phyloP scores from a whole-genome alignment of 2,329 filamentous ascomycete species.

The Paracoccidioides lutzii region DNA sequence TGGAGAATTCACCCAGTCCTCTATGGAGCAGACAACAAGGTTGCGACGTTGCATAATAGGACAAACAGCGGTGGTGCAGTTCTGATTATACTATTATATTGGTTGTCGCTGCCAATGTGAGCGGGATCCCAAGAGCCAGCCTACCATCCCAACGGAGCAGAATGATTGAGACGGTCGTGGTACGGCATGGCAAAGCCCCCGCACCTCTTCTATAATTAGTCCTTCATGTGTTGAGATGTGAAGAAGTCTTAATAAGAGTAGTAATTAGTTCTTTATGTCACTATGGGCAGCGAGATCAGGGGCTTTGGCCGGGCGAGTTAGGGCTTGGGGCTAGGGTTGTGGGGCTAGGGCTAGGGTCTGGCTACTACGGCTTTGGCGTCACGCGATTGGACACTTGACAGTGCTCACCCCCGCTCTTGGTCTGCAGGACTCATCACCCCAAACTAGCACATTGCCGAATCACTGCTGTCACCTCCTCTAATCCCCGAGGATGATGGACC shows the following conservation, averaged over 20 bases:
- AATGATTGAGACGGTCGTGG: background rate
- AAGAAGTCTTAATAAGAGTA: no score
- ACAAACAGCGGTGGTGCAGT: no score
- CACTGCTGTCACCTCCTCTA: background rate
- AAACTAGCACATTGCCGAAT: constrained; percentile 9
- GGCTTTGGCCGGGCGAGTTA: background rate
- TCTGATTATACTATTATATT: no score
- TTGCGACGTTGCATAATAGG: no score
- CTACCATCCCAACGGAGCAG: background rate
- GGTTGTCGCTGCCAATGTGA: background rate
- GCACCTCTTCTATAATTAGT: no score
- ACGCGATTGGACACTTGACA: constrained; percentile 4
- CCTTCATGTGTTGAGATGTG: no score
- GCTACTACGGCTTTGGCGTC: constrained; percentile 6
- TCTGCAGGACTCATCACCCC: constrained; percentile 16
- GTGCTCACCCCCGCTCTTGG: constrained; percentile 13
- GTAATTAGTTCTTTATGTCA: no score
- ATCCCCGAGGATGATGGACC: background rate
- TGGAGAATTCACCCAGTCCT: background rate
- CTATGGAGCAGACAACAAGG: no score
- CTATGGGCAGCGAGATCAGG: background rate
- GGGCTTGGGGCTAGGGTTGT: background rate
- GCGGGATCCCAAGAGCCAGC: background rate
- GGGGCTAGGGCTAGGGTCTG: constrained; percentile 1
- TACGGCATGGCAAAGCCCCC: background rate